Base-by-base conservation (phyloP, 2,329 filamentous ascomycete genomes). In the Orbilia brochopaga region DNA sequence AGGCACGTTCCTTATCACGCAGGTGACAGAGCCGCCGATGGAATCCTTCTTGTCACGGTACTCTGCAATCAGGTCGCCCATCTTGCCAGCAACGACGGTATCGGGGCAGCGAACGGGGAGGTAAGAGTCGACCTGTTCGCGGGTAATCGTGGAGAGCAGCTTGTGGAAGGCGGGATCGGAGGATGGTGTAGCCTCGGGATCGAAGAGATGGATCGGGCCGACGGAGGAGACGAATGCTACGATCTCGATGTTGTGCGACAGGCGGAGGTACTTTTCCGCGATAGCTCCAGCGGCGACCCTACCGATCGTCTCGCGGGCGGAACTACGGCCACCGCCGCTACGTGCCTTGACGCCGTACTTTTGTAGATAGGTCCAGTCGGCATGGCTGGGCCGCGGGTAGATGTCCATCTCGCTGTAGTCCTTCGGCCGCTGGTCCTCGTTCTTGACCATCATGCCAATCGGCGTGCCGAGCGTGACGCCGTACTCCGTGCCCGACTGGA, bases 271-370 rank as follows among this genome's bases (percentile, higher is more conserved):
- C 80, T 97, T 96, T 80, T 99, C 93, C 40, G 91, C 91, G 76
- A 97, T 91, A 48, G 92, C 90, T 67, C 92, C 92, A 19, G 92
- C 92, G 56, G 93, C 92, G 21, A 97, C 93, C 76, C 61, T 78
- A 85, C 89, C 91, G 78, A 97, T 96, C 10, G 93, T 97, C 84
- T 97, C 93, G 75, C 93, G 85, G n/a, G 94, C 94, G 79, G 89
- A 92, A 79, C 89, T 92, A 74, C 94, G 86, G 60, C 94, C 93
- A 76, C 94, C 93, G 67, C 94, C 93, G 73, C 88, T 92, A 79
- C 87, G 90, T 40, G 94, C 92, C 83, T 95, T 95, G 76, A 95
- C 88, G 65, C 93, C 93, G 80, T 99, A 99, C 82, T 97, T 97
- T 80, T 96, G 90, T 73, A 96, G 84, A 82, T 97, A 97, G 72